A percentile compares a stretch with the other conserved stretches of the same genome.
phyloP scores from a whole-genome alignment of 2,329 filamentous ascomycete species.

The Herpotrichia juniperi region DNA sequence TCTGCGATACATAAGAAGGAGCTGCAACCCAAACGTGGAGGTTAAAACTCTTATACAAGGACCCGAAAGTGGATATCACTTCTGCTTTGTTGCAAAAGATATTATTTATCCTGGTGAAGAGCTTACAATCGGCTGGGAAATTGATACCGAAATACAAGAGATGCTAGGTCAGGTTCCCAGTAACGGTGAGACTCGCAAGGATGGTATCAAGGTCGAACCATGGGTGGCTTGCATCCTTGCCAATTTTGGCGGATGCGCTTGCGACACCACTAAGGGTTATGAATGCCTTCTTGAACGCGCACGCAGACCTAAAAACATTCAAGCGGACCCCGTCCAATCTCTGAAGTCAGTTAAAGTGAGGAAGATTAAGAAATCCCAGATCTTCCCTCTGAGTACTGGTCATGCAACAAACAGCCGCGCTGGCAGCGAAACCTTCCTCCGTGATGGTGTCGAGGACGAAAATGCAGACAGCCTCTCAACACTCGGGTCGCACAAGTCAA shows the following conservation, averaged over 20 bases:
- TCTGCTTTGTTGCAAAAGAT: slow-evolving; percentile 87
- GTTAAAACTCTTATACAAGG: slow-evolving; percentile 85
- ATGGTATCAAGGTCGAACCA: slow-evolving; percentile 63
- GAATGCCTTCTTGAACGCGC: slow-evolving; percentile 45
- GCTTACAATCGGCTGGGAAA: slow-evolving; percentile 68
- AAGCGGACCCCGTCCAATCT: slow-evolving; percentile 27
- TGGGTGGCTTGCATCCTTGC: slow-evolving; percentile 75
- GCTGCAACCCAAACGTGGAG: slow-evolving; percentile 85
- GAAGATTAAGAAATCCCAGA: slow-evolving; percentile 56
- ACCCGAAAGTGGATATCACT: slow-evolving; percentile 72
- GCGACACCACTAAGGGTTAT: slow-evolving; percentile 54
- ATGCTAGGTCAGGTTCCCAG: slow-evolving; percentile 66
- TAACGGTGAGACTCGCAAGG: slow-evolving; percentile 65
- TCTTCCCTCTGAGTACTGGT: slow-evolving; percentile 60
- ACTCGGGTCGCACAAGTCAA: slow-evolving; percentile 62
- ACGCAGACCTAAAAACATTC: slow-evolving; percentile 34
- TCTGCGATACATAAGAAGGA: slow-evolving; percentile 88
- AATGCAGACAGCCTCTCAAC: slow-evolving; percentile 62
- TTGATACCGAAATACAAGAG: slow-evolving; percentile 56
- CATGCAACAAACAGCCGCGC: slow-evolving; percentile 63
- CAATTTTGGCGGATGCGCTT: slow-evolving; percentile 81
- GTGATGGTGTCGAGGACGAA: slow-evolving; percentile 60
- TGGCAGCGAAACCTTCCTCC: slow-evolving; percentile 62
- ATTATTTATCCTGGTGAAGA: slow-evolving; percentile 76
- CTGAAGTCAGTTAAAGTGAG: slow-evolving; percentile 51